These are phyloP conservation scores for Phlebiopsis gigantea DNA, from an alignment of 768 basidiomycete species.

Conservation along the genomic window DNA sequence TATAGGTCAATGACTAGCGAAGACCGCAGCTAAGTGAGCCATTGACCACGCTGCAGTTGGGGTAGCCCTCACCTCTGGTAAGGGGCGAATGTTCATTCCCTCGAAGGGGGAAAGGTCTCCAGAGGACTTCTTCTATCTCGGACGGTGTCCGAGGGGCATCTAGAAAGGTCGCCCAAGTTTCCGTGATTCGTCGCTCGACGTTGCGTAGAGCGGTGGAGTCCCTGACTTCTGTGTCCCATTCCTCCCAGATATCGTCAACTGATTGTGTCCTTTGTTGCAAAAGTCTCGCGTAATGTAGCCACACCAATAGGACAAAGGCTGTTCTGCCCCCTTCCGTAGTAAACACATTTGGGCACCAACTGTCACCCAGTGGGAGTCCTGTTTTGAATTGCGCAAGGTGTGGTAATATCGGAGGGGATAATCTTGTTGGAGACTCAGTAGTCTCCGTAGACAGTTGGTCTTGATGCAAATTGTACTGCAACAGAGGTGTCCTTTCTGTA, in stretches of 20 bases:
- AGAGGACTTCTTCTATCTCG: conserved; percentile 45
- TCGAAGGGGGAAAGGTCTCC: conserved; percentile 35
- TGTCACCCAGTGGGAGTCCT: conserved; percentile 3
- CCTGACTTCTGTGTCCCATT: conserved; percentile 32
- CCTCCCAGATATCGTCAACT: conserved; percentile 34
- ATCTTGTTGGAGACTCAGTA: neutral
- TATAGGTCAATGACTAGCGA: conserved; percentile 42
- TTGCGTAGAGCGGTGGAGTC: conserved; percentile 22
- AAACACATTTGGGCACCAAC: conserved; percentile 13
- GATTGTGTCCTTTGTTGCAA: neutral
- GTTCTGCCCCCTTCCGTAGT: conserved; percentile 8
- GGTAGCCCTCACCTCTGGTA: neutral
- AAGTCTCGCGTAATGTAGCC: conserved; percentile 19
- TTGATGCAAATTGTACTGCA: neutral
- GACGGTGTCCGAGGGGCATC: conserved; percentile 31
- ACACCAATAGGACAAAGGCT: conserved; percentile 20
- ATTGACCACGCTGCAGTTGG: neutral
- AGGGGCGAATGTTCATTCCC: neutral
- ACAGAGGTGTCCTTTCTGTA: neutral
- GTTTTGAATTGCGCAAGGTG: conserved; percentile 12
- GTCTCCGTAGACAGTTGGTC: too few relatives aligned
- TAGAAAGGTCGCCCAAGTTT: conserved; percentile 40
- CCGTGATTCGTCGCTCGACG: conserved; percentile 30
- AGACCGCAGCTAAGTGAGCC: neutral
- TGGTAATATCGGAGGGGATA: conserved; percentile 11